Conservation (phyloP, 768 basidiomycete species). For the Tephrocybe sp. region DNA sequence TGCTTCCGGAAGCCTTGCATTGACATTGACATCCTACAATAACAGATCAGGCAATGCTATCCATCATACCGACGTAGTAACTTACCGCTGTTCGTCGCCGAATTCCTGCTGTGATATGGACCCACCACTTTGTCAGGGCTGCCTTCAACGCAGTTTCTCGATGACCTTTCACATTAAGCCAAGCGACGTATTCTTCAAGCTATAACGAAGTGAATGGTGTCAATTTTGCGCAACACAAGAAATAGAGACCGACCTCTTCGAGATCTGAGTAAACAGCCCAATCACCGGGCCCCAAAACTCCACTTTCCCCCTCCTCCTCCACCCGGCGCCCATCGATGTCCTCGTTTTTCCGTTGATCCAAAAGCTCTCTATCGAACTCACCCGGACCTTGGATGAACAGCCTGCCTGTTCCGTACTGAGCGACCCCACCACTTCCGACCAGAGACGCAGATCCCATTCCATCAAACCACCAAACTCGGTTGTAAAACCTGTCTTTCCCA, state of each 20-base stretch:
- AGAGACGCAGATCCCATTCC: conserved; percentile 87
- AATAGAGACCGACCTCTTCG: conserved; percentile 67
- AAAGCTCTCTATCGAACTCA: conserved; percentile 73
- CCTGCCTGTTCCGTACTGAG: conserved; percentile 86
- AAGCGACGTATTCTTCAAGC: conserved; percentile 81
- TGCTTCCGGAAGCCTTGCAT: conserved; percentile 73
- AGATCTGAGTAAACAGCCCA: conserved; percentile 91
- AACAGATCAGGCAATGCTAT: conserved; percentile 9
- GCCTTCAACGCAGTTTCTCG: conserved; percentile 84
- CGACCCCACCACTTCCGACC: conserved; percentile 73
- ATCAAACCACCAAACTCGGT: conserved; percentile 98
- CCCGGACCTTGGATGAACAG: conserved; percentile 93
- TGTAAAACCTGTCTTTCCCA: conserved; percentile 92
- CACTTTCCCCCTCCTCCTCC: conserved; percentile 81
- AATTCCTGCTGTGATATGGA: conserved; percentile 78
- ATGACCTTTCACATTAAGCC: conserved; percentile 91
- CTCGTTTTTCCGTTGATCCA: conserved; percentile 57
- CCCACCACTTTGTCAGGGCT: conserved; percentile 79
- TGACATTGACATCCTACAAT: conserved; percentile 65
- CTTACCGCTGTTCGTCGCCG: conserved; percentile 74
- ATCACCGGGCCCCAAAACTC: conserved; percentile 69
- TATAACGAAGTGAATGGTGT: conserved; percentile 29
- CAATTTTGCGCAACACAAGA: neutral
- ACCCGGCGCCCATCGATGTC: conserved; percentile 61
- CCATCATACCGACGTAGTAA: conserved; percentile 13